Percentiles rank a stretch among this genome's conserved stretches.
These are phyloP conservation scores for Cicer yamashitae DNA, from an alignment of 306 rosid species.

Conservation along the genomic window DNA sequence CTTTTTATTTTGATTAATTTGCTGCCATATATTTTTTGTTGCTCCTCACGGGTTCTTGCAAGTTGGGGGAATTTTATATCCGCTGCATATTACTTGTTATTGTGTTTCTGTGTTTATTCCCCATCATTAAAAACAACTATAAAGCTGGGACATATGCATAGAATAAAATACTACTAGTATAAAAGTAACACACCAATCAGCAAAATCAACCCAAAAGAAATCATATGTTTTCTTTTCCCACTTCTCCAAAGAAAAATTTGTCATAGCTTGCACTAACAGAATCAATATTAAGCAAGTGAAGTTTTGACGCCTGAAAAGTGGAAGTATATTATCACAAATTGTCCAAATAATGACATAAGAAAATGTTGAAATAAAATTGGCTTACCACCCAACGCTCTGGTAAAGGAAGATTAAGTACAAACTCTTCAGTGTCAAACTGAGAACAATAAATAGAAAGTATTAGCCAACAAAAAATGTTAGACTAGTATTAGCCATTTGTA, in stretches of 20 bases:
- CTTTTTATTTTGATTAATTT: no score
- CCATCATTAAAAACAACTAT: neutral
- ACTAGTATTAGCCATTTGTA: neutral
- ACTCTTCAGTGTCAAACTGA: constrained; percentile 77
- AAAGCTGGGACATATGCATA: neutral
- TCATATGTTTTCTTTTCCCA: constrained; percentile 84
- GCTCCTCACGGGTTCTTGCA: no score
- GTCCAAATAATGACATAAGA: constrained; percentile 27
- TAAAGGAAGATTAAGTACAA: constrained; percentile 69
- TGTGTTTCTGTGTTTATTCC: no score
- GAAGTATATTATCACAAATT: constrained; percentile 34
- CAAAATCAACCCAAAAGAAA: constrained; percentile 97
- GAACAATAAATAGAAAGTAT: constrained; percentile 24
- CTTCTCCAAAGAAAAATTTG: constrained; percentile 90
- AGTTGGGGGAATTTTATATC: no score
- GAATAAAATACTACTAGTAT: neutral
- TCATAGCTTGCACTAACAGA: constrained; percentile 79
- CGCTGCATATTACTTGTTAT: no score
- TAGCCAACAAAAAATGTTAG: constrained; percentile 22
- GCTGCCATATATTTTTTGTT: no score
- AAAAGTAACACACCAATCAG: constrained; percentile 76
- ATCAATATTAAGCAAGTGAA: constrained; percentile 75
- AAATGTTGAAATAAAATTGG: constrained; percentile 27
- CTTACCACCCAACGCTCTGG: constrained; percentile 99
- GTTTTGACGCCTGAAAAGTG: constrained; percentile 82